phyloP scores from a whole-genome alignment of 78 protist species.

The Dictyostelium capitatum region DNA sequence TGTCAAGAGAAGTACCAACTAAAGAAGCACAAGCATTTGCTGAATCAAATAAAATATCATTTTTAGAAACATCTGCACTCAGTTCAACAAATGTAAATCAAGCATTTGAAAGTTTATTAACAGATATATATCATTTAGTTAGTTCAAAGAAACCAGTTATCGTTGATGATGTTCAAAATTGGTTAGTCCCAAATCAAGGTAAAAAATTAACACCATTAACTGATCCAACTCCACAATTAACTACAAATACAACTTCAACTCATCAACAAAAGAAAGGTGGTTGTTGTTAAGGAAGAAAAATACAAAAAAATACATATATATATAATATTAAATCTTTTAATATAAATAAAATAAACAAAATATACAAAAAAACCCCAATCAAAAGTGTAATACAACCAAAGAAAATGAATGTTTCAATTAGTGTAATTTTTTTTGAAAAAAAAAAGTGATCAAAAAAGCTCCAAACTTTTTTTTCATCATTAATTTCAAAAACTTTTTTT shows the following conservation, averaged over 20 bases:
- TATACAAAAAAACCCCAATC: too few relatives aligned
- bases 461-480: too few relatives aligned
- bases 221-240: conserved; percentile 19
- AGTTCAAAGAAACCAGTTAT: conserved; percentile 31
- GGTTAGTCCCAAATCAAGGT: conserved; percentile 71
- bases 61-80: conserved; percentile 92
- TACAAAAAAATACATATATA: background rate
- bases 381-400: too few relatives aligned
- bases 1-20: conserved; percentile 80
- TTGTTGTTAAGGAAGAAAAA: conserved; percentile 18
- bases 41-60: conserved; percentile 77
- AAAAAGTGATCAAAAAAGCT: too few relatives aligned
- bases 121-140: conserved; percentile 15
- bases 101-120: conserved; percentile 82
- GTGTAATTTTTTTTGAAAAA: too few relatives aligned
- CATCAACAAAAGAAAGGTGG: conserved; percentile 74
- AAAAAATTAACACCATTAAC: conserved; percentile 51
- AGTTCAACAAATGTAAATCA: conserved; percentile 89
- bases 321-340: too few relatives aligned
- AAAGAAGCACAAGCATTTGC: conserved; percentile 88
- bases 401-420: too few relatives aligned
- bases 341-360: too few relatives aligned
- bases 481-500: too few relatives aligned
- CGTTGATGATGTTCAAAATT: conserved; percentile 60
- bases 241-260: conserved; percentile 47